Percentiles rank a stretch among this genome's conserved stretches.
Conservation (phyloP, 1,284 basidiomycete genomes). For the Microbotryomycetes sp. region DNA sequence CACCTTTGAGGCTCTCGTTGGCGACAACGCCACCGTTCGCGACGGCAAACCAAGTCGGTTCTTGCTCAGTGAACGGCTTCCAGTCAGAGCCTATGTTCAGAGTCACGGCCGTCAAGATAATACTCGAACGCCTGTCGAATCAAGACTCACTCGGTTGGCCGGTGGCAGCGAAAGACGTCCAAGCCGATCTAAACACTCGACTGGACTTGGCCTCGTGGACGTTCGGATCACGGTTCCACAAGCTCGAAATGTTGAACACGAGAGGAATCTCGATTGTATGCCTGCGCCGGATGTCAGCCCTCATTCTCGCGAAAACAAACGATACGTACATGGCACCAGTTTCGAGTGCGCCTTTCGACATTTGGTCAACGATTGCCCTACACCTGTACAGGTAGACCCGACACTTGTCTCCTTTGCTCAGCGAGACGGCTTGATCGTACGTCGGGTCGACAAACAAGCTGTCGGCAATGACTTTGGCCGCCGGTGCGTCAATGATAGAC, state of each 20-base stretch:
- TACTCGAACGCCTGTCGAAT: neutral
- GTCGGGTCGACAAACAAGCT: constrained; percentile 27
- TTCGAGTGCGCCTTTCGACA: constrained; percentile 1
- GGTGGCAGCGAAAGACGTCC: constrained; percentile 12
- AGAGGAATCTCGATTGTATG: constrained; percentile 23
- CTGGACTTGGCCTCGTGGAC: constrained; percentile 2
- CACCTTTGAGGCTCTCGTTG: constrained; percentile 6
- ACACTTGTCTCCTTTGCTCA: neutral
- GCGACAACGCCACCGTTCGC: neutral
- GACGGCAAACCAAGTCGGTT: constrained; percentile 15
- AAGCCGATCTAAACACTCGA: constrained; percentile 4
- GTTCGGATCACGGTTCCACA: constrained; percentile 8
- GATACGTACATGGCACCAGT: constrained; percentile 14
- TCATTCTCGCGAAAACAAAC: neutral
- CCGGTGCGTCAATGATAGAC: constrained; percentile 4
- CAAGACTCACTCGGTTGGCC: constrained; percentile 19
- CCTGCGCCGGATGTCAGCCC: neutral
- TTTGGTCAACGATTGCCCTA: constrained; percentile 2
- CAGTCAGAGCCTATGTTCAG: constrained; percentile 8
- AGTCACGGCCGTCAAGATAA: neutral
- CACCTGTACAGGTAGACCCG: constrained; percentile 14
- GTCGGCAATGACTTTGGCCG: constrained; percentile 13
- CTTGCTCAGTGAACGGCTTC: constrained; percentile 4
- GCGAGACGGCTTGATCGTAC: constrained; percentile 12
- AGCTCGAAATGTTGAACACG: constrained; percentile 16